These are phyloP conservation scores for Diplotaxis tenuifolia DNA, from an alignment of 345 rosid genomes.

Conservation along the genomic window DNA sequence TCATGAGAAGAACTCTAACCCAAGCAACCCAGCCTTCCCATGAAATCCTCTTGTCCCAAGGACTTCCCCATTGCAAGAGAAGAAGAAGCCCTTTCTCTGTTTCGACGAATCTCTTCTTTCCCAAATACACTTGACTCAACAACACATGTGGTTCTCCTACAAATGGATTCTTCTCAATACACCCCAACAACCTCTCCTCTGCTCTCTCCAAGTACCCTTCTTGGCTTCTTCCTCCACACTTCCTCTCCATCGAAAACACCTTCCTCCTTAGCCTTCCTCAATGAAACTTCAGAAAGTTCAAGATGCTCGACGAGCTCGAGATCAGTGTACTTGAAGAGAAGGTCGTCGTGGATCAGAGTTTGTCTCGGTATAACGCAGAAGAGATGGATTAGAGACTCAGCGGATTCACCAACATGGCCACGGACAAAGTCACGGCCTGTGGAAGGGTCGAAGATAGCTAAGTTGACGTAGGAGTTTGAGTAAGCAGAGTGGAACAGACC, in stretches of 20 bases:
- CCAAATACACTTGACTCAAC: constrained; percentile 62
- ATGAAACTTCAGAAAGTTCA: constrained; percentile 48
- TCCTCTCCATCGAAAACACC: constrained; percentile 58
- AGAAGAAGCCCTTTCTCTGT: constrained; percentile 65
- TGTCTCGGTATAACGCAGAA: constrained; percentile 87
- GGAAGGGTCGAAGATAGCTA: constrained; percentile 83
- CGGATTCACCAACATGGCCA: constrained; percentile 72
- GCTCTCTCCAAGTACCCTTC: constrained; percentile 45
- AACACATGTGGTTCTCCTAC: constrained; percentile 84
- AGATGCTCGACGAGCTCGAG: constrained; percentile 71
- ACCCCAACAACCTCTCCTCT: constrained; percentile 47
- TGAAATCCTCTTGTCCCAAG: constrained; percentile 92
- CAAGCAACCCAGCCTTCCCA: constrained; percentile 98
- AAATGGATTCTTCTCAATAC: constrained; percentile 67
- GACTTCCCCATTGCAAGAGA: constrained; percentile 84
- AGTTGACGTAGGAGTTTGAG: constrained; percentile 87
- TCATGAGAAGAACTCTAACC: constrained; percentile 74
- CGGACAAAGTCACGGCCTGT: constrained; percentile 86
- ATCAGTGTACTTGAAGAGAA: constrained; percentile 71
- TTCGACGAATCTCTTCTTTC: constrained; percentile 61
- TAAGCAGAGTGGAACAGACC: constrained; percentile 97
- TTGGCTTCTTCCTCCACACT: constrained; percentile 80
- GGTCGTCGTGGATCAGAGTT: constrained; percentile 74
- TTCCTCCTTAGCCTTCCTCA: constrained; percentile 58
- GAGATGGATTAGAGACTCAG: constrained; percentile 79